Evolutionary conservation across 352 stramenopile species (phyloP).

Genomic region (Phytophthora crassamura): DNA sequence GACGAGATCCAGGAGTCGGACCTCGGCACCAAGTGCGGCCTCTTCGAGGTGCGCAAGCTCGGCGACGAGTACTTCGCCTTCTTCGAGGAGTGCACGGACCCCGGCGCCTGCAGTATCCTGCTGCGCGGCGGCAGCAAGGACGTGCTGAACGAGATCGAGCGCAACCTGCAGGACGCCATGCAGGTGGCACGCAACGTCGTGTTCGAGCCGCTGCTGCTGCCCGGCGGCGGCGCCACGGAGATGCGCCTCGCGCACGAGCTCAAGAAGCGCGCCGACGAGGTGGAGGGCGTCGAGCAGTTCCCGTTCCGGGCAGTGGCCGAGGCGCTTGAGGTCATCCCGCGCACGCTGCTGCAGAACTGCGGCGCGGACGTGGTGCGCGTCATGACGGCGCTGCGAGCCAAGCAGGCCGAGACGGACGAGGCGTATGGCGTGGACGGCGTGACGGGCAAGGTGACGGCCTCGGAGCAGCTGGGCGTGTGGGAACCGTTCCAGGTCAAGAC

Average conservation of each 20-base stretch:
- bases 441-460: constrained; percentile 93
- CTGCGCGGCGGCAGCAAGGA: constrained; percentile 99
- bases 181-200: constrained; percentile 99
- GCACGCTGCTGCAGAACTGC: constrained; percentile 99
- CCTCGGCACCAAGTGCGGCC: constrained; percentile 98
- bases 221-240: constrained; percentile 96
- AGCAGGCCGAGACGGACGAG: constrained; percentile 88
- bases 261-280: constrained; percentile 88
- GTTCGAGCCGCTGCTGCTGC: constrained; percentile 97
- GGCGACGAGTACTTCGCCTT: constrained; percentile 98
- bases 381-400: constrained; percentile 97
- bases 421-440: constrained; percentile 85
- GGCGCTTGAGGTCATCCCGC: constrained; percentile 99
- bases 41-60: constrained; percentile 97
- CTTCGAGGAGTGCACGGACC: constrained; percentile 98
- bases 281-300: constrained; percentile 98
- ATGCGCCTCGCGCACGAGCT: constrained; percentile 98
- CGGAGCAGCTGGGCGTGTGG: constrained; percentile 97
- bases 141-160: constrained; percentile 99
- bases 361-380: constrained; percentile 98
- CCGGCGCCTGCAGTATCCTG: constrained; percentile 98
- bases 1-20: constrained; percentile 99
- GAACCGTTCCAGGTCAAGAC: constrained; percentile 99
- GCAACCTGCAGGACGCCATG: constrained; percentile 99
- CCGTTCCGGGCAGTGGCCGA: constrained; percentile 97